A percentile compares a stretch with the other conserved stretches of the same genome.
These are phyloP conservation scores for Metarhizium rileyi DNA, from an alignment of 2,329 filamentous ascomycete species.

Conservation along the genomic window DNA sequence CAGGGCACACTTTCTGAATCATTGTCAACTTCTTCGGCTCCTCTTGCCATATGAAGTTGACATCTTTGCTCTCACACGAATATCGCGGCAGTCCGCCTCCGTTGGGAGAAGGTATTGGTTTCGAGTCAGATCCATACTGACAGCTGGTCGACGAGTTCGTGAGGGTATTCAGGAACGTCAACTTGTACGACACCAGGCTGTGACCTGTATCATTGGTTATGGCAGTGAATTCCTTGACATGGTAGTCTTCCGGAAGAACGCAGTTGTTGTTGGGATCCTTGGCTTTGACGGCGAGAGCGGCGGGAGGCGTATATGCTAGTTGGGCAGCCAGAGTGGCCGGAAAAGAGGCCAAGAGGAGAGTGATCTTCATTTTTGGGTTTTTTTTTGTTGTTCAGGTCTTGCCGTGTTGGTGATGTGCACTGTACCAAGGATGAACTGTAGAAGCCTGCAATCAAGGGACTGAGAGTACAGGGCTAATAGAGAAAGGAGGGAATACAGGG, in stretches of 20 bases:
- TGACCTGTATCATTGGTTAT: slow-evolving; percentile 24
- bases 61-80: slow-evolving; percentile 29
- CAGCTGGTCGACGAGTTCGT: slow-evolving; percentile 33
- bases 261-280: slow-evolving; percentile 19
- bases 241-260: slow-evolving; percentile 28
- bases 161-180: slow-evolving; percentile 30
- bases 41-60: slow-evolving; percentile 34
- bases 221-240: slow-evolving; percentile 27
- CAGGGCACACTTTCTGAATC: slow-evolving; percentile 35
- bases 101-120: slow-evolving; percentile 20
- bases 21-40: slow-evolving; percentile 25
- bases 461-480: background rate
- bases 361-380: slow-evolving; percentile 7
- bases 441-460: background rate
- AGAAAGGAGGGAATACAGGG: background rate
- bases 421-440: background rate
- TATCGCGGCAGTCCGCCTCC: slow-evolving; percentile 24
- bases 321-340: slow-evolving; percentile 13
- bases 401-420: background rate
- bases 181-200: slow-evolving; percentile 24
- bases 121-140: slow-evolving; percentile 32
- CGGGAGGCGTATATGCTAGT: slow-evolving; percentile 18
- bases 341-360: slow-evolving; percentile 5
- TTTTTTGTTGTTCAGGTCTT: background rate
- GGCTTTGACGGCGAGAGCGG: slow-evolving; percentile 16